Evolutionary conservation across 2,329 filamentous ascomycete genomes (phyloP).

Genomic region (Ceratocystis cacaofunesta): DNA sequence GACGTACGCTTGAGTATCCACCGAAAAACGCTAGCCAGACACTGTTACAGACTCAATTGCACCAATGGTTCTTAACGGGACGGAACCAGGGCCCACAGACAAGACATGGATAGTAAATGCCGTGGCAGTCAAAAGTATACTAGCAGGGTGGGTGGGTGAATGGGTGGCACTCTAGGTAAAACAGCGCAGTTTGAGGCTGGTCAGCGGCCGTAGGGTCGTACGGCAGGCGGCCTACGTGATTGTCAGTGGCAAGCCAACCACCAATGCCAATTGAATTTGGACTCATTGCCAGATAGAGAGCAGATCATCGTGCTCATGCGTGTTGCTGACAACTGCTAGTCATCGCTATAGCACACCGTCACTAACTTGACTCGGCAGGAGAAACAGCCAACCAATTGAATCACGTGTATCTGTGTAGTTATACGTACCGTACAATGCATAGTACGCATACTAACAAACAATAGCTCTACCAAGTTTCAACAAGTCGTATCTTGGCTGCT

Average conservation of each 20-base stretch:
- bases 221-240: not conserved
- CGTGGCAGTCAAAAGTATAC: constrained; percentile 1
- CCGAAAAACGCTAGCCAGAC: too few relatives aligned
- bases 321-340: not conserved
- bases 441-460: not conserved
- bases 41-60: too few relatives aligned
- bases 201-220: not conserved
- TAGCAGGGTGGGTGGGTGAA: not conserved
- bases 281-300: not conserved
- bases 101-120: not conserved
- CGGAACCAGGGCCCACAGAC: not conserved
- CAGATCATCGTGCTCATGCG: not conserved
- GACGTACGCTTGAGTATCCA: too few relatives aligned
- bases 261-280: not conserved
- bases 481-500: not conserved
- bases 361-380: not conserved
- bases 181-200: not conserved
- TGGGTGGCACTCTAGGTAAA: not conserved
- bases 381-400: too few relatives aligned
- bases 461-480: not conserved
- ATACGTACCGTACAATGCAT: not conserved
- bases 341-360: not conserved
- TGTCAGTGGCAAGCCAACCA: not conserved
- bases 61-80: not conserved
- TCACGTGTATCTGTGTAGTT: not conserved